These are phyloP conservation scores for Urostyla sp. DNA, from an alignment of 73 alveolate species.

Conservation along the genomic window DNA sequence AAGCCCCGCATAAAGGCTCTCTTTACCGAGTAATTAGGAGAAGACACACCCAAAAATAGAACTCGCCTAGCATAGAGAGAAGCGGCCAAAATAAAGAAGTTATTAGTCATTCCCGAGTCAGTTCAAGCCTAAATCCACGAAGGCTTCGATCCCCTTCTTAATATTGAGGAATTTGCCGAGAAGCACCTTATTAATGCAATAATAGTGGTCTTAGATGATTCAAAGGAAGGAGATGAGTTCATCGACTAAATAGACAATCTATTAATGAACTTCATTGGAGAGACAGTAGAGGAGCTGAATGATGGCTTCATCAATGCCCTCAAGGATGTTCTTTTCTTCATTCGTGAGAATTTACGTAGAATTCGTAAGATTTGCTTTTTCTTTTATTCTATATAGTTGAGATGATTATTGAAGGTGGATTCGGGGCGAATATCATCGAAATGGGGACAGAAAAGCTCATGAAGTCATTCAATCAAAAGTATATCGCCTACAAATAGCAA, in stretches of 20 bases:
- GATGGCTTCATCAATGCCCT: slow-evolving; percentile 51
- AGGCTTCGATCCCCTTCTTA: slow-evolving; percentile 57
- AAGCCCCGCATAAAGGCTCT: neutral
- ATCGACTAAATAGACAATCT: neutral
- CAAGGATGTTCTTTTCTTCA: slow-evolving; percentile 49
- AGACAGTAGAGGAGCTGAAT: slow-evolving; percentile 41
- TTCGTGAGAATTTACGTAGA: slow-evolving; percentile 49
- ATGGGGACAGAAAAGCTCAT: slow-evolving; percentile 29
- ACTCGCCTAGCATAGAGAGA: slow-evolving; percentile 5
- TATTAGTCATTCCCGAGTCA: slow-evolving; percentile 11
- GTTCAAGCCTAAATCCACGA: slow-evolving; percentile 15
- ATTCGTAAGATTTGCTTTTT: too few relatives aligned
- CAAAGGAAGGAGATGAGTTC: slow-evolving; percentile 4
- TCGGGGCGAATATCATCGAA: slow-evolving; percentile 23
- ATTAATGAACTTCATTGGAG: slow-evolving; percentile 44
- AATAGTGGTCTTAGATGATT: neutral
- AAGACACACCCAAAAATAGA: slow-evolving; percentile 56
- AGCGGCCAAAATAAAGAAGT: slow-evolving; percentile 25
- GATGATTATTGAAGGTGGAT: slow-evolving; percentile 18
- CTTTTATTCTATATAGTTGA: too few relatives aligned
- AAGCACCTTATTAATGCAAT: slow-evolving; percentile 23
- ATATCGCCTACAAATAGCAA: slow-evolving; percentile 22
- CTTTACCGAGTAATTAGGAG: slow-evolving; percentile 24
- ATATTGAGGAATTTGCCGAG: slow-evolving; percentile 19
- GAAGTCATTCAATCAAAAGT: slow-evolving; percentile 29